These are phyloP conservation scores for Dictyostelium purpureum DNA, from an alignment of 78 protist species.

Conservation along the genomic window DNA sequence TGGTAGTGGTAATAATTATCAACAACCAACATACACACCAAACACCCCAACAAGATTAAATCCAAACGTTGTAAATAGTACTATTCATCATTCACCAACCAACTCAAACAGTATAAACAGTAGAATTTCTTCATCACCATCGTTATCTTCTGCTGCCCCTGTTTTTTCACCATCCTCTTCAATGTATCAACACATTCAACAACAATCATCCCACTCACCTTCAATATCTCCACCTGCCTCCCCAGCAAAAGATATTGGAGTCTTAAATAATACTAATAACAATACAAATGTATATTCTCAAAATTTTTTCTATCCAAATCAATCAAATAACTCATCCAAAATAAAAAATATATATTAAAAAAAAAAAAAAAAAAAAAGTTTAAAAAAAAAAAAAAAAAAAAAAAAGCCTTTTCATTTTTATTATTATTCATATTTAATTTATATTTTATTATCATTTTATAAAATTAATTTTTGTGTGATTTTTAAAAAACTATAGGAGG, in stretches of 20 bases:
- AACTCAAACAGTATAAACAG: background rate
- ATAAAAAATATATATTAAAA: background rate
- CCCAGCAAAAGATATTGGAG: conserved; percentile 27
- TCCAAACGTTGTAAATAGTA: background rate
- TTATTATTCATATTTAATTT: too few species aligned
- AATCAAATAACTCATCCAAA: background rate
- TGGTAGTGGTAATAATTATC: background rate
- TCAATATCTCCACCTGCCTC: conserved; percentile 44
- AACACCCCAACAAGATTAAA: background rate
- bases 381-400: background rate
- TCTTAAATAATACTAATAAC: background rate
- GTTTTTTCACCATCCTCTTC: conserved; percentile 49
- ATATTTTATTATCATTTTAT: too few species aligned
- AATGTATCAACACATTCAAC: conserved; percentile 18
- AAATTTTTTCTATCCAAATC: background rate
- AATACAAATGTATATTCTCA: conserved; percentile 50
- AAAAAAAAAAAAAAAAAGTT: background rate
- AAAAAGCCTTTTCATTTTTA: background rate
- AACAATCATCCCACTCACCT: background rate
- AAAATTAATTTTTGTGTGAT: too few species aligned
- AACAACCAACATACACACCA: background rate
- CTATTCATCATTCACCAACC: background rate
- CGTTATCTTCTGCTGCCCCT: conserved; percentile 32
- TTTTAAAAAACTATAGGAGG: too few species aligned
- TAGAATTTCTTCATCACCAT: conserved; percentile 7